Base-by-base conservation (phyloP, 768 basidiomycete genomes). In the Suillus placidus region DNA sequence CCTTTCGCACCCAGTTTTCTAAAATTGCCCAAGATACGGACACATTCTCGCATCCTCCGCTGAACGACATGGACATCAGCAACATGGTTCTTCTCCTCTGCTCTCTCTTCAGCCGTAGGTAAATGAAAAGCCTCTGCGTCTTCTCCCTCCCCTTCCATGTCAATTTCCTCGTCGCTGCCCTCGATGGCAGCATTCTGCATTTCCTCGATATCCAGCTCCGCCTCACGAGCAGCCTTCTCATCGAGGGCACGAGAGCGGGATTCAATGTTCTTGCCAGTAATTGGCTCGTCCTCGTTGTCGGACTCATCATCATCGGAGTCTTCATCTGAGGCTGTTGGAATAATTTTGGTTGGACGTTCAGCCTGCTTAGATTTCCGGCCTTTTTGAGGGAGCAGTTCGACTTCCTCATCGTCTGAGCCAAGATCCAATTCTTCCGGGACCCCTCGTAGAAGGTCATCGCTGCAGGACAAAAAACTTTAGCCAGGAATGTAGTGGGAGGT, bases 181-280 rank as follows among this genome's bases (percentile, higher is more conserved):
- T 75, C 82, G 13, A 79, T 73, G 20, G 79, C 87, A 1, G 84
- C 89, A 60, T 82, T 78, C 67, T 86, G 87, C 60, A 88, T 74
- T 71, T 94, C 92, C 70, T 87, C 85, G 0, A 82, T 75, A 70
- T 91, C 91, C 34, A 92, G 79, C 72, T 86, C 85, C 3, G 89
- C 92, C 64, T 94, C 91, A 13, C 79, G 86, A 32, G 82, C 83
- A 7, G 87, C 88, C 68, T 83, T 79, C 26, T 83, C 88, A 69
- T 95, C 93, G 60, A 94, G 77, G 61, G 91, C 91, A 63, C 87
- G 87, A 54, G 93, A 94, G 34, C 88, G 88, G 43, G 87, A 85
- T 68, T 91, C 93, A 84, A 95, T 93, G 71, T 94, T 95, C 32
- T 84, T 85, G 78, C 88, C 87, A 8, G 93, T 95, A 40, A 89